phyloP scores from a whole-genome alignment of 2,329 filamentous ascomycete species.

The Aspergillus latus region DNA sequence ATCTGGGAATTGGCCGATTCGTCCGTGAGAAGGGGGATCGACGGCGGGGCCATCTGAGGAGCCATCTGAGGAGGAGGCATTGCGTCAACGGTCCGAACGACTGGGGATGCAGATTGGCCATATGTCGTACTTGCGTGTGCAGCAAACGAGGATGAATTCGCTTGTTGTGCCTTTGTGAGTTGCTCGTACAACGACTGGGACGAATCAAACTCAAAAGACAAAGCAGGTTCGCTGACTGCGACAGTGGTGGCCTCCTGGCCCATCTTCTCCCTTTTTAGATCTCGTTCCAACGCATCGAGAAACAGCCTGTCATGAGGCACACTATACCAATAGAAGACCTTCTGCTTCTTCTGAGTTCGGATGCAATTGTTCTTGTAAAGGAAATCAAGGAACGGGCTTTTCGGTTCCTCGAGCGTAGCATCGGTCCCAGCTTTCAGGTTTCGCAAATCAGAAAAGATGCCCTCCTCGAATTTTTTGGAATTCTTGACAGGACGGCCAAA shows the following conservation, averaged over 20 bases:
- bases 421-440: conserved; percentile 98
- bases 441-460: conserved; percentile 96
- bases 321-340: conserved; percentile 99
- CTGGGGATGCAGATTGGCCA: conserved; percentile 78
- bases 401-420: conserved; percentile 96
- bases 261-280: conserved; percentile 99
- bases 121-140: conserved; percentile 67
- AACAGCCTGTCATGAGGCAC: conserved; percentile 97
- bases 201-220: conserved; percentile 99
- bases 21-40: conserved; percentile 60
- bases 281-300: conserved; percentile 93
- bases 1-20: conserved; percentile 66
- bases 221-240: conserved; percentile 91
- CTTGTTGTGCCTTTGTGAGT: conserved; percentile 98
- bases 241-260: conserved; percentile 95
- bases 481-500: conserved; percentile 99
- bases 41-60: conserved; percentile 70
- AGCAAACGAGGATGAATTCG: conserved; percentile 94
- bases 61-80: conserved; percentile 93
- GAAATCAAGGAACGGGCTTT: conserved; percentile 97
- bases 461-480: conserved; percentile 99
- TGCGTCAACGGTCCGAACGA: conserved; percentile 80
- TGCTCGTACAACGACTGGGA: conserved; percentile 99
- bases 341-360: conserved; percentile 99
- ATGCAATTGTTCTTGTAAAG: conserved; percentile 99